phyloP scores from a whole-genome alignment of 1,284 basidiomycete genomes.

The Heterobasidion parviporum region DNA sequence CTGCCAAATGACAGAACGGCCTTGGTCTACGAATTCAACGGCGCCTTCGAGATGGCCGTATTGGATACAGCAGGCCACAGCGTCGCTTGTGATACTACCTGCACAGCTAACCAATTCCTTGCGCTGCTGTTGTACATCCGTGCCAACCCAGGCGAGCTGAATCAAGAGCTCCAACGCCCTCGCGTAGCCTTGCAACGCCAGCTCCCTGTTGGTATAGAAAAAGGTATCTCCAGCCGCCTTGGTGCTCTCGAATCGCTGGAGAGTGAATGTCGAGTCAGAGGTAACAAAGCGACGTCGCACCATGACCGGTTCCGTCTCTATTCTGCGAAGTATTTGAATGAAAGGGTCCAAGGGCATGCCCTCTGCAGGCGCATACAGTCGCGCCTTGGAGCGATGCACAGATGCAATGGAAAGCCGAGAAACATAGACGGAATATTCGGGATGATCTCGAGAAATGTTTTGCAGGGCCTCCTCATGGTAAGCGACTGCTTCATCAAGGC shows the following conservation, averaged over 20 bases:
- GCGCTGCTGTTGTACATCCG: not conserved
- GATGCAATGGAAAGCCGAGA: too few species aligned
- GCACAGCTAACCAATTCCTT: not conserved
- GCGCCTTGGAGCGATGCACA: too few species aligned
- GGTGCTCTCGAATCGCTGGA: too few species aligned
- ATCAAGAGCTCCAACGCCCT: not conserved
- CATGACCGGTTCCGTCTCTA: too few species aligned
- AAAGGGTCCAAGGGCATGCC: too few species aligned
- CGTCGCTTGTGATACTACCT: not conserved
- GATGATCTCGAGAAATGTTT: not conserved
- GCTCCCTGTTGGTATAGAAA: too few species aligned
- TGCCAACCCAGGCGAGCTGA: not conserved
- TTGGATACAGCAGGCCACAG: not conserved
- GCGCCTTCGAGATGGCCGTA: not conserved
- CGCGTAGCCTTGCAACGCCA: too few species aligned
- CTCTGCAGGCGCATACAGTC: too few species aligned
- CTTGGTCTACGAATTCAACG: not conserved
- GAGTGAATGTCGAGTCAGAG: too few species aligned
- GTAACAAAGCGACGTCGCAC: too few species aligned
- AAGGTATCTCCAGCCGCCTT: not conserved
- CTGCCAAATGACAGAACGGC: not conserved
- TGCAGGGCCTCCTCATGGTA: not conserved
- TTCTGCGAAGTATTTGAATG: too few species aligned
- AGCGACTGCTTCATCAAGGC: not conserved
- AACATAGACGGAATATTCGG: not conserved